Conservation (phyloP, 768 basidiomycete species). For the Tulasnella calospora region DNA sequence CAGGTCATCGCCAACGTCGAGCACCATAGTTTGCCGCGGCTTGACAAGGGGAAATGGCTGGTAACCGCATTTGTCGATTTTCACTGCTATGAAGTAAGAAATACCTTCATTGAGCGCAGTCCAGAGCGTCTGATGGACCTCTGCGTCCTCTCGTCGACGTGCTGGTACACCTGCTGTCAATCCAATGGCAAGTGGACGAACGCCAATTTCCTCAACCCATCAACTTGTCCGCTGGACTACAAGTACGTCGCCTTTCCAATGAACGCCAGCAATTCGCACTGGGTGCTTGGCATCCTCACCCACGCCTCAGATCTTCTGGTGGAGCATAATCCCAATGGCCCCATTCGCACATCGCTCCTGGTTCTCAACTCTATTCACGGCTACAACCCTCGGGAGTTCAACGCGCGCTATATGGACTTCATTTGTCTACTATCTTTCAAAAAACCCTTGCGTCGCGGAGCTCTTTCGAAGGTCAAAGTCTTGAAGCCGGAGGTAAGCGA, state of each 20-base stretch:
- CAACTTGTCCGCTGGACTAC: background rate
- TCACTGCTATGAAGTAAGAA: too few species aligned
- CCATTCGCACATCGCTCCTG: background rate
- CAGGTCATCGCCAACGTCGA: too few species aligned
- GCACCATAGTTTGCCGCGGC: too few species aligned
- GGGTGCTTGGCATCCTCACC: background rate
- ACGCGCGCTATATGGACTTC: background rate
- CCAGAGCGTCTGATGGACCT: too few species aligned
- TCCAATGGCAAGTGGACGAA: background rate
- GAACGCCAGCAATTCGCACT: background rate
- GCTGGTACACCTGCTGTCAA: background rate
- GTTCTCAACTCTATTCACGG: background rate
- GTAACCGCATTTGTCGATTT: too few species aligned
- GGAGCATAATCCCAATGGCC: background rate
- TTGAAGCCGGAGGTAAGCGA: background rate
- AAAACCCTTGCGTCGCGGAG: background rate
- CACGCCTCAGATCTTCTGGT: background rate
- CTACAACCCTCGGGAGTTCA: background rate
- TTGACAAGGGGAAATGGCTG: too few species aligned
- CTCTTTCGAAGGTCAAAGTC: background rate
- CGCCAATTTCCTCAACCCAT: too few species aligned
- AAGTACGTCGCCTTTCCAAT: background rate
- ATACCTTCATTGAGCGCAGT: too few species aligned
- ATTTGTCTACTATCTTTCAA: background rate
- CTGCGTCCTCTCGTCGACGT: background rate